phyloP scores from a whole-genome alignment of 2,329 filamentous ascomycete genomes.

The Ophiostoma sp. region DNA sequence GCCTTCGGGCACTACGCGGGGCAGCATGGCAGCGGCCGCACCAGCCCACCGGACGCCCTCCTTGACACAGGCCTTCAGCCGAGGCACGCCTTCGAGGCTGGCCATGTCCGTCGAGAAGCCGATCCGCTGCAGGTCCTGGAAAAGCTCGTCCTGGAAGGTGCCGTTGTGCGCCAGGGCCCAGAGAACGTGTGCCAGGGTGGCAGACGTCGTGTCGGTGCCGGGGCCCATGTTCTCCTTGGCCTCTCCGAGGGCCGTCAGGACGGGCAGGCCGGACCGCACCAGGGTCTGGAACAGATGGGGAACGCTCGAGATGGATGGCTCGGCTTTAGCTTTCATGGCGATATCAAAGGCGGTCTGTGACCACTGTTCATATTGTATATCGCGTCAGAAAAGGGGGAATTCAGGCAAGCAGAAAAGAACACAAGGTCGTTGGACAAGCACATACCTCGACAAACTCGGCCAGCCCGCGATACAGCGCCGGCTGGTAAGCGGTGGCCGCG shows the following conservation, averaged over 20 bases:
- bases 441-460: not conserved
- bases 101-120: constrained; percentile 23
- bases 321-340: not conserved
- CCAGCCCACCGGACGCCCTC: constrained; percentile 24
- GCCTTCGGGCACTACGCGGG: constrained; percentile 19
- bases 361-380: not conserved
- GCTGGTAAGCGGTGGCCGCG: not conserved
- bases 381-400: not conserved
- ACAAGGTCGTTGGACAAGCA: not conserved
- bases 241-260: constrained; percentile 19
- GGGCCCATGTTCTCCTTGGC: constrained; percentile 25
- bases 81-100: constrained; percentile 18
- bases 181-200: constrained; percentile 21
- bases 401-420: too few relatives aligned
- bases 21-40: constrained; percentile 23
- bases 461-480: not conserved
- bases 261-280: constrained; percentile 16
- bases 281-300: not conserved
- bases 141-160: constrained; percentile 19
- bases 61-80: constrained; percentile 21
- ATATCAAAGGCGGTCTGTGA: not conserved
- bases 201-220: constrained; percentile 23
- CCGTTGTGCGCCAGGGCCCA: constrained; percentile 21
- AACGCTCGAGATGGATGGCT: not conserved
- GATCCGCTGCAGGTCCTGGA: constrained; percentile 2